Conservation (phyloP, 1,139 yeast species). For the Lodderomyces orthopsilosis region DNA sequence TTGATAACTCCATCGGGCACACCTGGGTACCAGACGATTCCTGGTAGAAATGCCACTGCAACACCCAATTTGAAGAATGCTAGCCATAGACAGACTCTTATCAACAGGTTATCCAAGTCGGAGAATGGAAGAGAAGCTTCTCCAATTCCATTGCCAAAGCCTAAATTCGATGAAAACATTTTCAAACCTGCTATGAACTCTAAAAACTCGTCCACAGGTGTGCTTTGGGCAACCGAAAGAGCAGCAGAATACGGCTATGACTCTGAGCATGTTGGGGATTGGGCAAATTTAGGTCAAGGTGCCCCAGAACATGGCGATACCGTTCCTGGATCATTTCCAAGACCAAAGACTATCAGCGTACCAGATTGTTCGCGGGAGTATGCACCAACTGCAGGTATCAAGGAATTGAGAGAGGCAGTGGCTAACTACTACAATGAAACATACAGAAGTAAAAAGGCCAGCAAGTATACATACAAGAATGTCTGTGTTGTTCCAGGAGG, state of each 20-base stretch:
- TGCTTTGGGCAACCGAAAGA: conserved; percentile 67
- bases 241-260: conserved; percentile 60
- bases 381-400: conserved; percentile 65
- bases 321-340: conserved; percentile 57
- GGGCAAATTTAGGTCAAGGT: conserved; percentile 72
- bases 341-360: conserved; percentile 54
- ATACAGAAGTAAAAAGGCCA: conserved; percentile 48
- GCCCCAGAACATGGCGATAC: conserved; percentile 68
- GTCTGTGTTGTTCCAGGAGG: conserved; percentile 73
- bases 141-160: conserved; percentile 54
- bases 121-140: conserved; percentile 41
- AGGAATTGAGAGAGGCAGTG: conserved; percentile 57
- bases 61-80: conserved; percentile 14
- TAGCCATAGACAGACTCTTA: conserved; percentile 21
- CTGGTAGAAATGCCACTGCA: conserved; percentile 15
- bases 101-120: conserved; percentile 29
- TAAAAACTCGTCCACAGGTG: conserved; percentile 65
- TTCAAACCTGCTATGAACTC: conserved; percentile 63
- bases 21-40: conserved; percentile 8
- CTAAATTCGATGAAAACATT: conserved; percentile 43
- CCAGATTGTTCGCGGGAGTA: conserved; percentile 56
- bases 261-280: conserved; percentile 44
- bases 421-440: conserved; percentile 60
- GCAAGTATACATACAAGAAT: conserved; percentile 62
- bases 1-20: not conserved